These are phyloP conservation scores for Ceratocystis smalleyi DNA, from an alignment of 2,329 filamentous ascomycete species.

Conservation along the genomic window DNA sequence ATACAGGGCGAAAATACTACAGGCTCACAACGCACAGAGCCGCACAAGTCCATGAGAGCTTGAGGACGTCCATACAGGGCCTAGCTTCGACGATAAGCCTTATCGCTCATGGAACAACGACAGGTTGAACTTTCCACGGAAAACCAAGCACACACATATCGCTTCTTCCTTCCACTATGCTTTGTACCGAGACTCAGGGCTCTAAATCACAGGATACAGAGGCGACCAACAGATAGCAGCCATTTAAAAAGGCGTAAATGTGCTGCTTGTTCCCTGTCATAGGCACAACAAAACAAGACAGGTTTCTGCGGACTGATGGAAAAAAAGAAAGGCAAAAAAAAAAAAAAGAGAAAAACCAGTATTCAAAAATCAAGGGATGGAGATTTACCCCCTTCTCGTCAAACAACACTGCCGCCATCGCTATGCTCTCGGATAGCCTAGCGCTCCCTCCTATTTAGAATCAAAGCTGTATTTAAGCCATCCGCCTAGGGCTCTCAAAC, in stretches of 20 bases:
- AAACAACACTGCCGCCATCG: background rate
- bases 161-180: background rate
- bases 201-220: background rate
- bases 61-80: background rate
- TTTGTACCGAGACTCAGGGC: background rate
- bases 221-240: background rate
- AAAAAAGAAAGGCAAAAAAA: background rate
- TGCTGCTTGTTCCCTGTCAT: background rate
- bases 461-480: slow-evolving; percentile 53
- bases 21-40: too few species aligned
- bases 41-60: too few species aligned
- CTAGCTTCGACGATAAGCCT: background rate
- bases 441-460: slow-evolving; percentile 18
- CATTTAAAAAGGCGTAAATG: background rate
- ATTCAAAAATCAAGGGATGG: background rate
- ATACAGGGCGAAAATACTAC: background rate
- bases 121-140: slow-evolving; percentile 10
- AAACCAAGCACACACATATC: slow-evolving; percentile 2
- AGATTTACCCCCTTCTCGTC: background rate
- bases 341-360: slow-evolving; percentile 5
- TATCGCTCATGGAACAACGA: background rate
- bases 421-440: background rate
- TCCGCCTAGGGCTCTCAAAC: slow-evolving; percentile 59
- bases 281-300: background rate
- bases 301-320: background rate